phyloP scores from a whole-genome alignment of 805 yeast species.

The Wickerhamiella cacticola region DNA sequence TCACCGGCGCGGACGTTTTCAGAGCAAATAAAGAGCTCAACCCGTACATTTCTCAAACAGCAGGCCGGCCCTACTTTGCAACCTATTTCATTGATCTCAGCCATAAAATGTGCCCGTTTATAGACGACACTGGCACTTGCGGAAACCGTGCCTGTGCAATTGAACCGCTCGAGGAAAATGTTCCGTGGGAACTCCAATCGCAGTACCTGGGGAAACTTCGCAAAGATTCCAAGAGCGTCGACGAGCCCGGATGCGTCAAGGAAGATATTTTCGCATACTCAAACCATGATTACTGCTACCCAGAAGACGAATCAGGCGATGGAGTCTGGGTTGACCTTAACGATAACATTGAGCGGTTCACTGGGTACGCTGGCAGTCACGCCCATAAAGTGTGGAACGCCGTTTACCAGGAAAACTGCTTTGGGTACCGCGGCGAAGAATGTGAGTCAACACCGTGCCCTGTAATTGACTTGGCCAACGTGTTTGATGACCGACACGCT shows the following conservation, averaged over 20 bases:
- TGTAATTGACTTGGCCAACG: slow-evolving; percentile 12
- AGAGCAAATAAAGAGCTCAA: slow-evolving; percentile 41
- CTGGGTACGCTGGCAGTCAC: slow-evolving; percentile 91
- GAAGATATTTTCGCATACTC: slow-evolving; percentile 18
- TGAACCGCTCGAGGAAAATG: slow-evolving; percentile 68
- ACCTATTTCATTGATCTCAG: slow-evolving; percentile 77
- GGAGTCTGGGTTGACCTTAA: slow-evolving; percentile 71
- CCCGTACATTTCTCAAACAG: slow-evolving; percentile 46
- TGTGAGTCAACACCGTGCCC: neutral
- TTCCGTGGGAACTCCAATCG: slow-evolving; percentile 48
- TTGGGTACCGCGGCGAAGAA: slow-evolving; percentile 35
- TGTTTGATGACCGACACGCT: slow-evolving; percentile 19
- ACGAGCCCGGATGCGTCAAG: slow-evolving; percentile 20
- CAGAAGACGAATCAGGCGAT: slow-evolving; percentile 32
- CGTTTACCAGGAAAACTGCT: slow-evolving; percentile 85
- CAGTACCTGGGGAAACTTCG: slow-evolving; percentile 50
- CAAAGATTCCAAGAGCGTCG: slow-evolving; percentile 27
- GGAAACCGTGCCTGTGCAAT: slow-evolving; percentile 84
- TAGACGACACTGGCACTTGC: slow-evolving; percentile 69
- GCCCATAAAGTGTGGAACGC: slow-evolving; percentile 88
- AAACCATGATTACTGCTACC: slow-evolving; percentile 29
- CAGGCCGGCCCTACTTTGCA: slow-evolving; percentile 68
- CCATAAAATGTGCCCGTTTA: slow-evolving; percentile 62
- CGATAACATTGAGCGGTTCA: slow-evolving; percentile 89
- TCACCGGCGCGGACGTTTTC: slow-evolving; percentile 36